Evolutionary conservation across 2,329 filamentous ascomycete genomes (phyloP).

Genomic region (Hypoxylon sp.): DNA sequence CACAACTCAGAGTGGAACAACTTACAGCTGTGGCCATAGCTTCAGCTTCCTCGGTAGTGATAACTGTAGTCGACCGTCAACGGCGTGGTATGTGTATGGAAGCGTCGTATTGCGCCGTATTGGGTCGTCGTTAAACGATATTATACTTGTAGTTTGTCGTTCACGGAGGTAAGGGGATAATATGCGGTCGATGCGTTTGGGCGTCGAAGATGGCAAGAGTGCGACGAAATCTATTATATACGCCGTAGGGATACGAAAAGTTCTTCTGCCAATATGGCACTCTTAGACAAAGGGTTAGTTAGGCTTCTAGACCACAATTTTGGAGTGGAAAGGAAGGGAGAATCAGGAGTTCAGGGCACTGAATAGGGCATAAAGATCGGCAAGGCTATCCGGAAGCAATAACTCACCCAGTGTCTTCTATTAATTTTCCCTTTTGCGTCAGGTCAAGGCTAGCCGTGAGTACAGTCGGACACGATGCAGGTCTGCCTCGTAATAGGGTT

Average conservation of each 20-base stretch:
- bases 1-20: slow-evolving; percentile 11
- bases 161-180: slow-evolving; percentile 19
- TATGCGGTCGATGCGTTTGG: slow-evolving; percentile 12
- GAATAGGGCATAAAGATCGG: slow-evolving; percentile 2
- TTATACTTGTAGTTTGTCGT: slow-evolving; percentile 8
- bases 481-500: slow-evolving; percentile 16
- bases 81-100: slow-evolving; percentile 14
- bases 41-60: slow-evolving; percentile 15
- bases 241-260: slow-evolving; percentile 30
- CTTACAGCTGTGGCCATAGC: slow-evolving; percentile 48
- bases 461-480: slow-evolving; percentile 10
- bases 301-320: slow-evolving; percentile 19
- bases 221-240: slow-evolving; percentile 37
- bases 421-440: slow-evolving; percentile 19
- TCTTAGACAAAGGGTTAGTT: slow-evolving; percentile 27
- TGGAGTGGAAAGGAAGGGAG: slow-evolving; percentile 13
- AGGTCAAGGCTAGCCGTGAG: slow-evolving; percentile 4
- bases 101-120: slow-evolving; percentile 10
- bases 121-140: slow-evolving; percentile 9
- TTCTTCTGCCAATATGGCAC: slow-evolving; percentile 22
- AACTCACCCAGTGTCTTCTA: slow-evolving; percentile 24
- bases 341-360: background rate
- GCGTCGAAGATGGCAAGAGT: slow-evolving; percentile 17
- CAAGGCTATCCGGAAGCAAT: slow-evolving; percentile 26
- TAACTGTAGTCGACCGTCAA: slow-evolving; percentile 2